phyloP scores from a whole-genome alignment of 352 stramenopile genomes.

The Phytophthora quininea region DNA sequence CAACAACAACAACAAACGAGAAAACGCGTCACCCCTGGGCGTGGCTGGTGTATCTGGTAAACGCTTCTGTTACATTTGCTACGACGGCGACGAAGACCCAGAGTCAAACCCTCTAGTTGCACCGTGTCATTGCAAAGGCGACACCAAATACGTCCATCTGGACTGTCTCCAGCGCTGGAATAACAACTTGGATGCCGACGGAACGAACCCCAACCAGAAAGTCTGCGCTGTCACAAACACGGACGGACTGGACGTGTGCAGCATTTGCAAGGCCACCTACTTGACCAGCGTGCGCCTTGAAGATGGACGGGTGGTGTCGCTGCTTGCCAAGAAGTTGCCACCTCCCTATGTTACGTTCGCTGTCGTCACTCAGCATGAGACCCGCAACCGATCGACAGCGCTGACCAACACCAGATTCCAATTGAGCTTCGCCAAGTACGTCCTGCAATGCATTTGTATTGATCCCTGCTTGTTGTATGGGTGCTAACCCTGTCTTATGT shows the following conservation, averaged over 20 bases:
- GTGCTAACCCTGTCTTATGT: constrained; percentile 15
- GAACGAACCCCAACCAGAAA: constrained; percentile 83
- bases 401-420: constrained; percentile 94
- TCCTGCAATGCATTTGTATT: constrained; percentile 17
- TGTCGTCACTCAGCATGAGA: constrained; percentile 91
- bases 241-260: constrained; percentile 88
- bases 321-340: constrained; percentile 87
- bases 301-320: constrained; percentile 82
- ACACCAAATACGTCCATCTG: constrained; percentile 93
- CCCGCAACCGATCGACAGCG: constrained; percentile 74
- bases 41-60: constrained; percentile 54
- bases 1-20: constrained; percentile 13
- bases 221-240: constrained; percentile 91
- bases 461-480: constrained; percentile 11
- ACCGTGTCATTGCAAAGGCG: constrained; percentile 91
- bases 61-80: constrained; percentile 93
- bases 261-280: constrained; percentile 92
- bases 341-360: constrained; percentile 92
- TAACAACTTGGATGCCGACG: constrained; percentile 84
- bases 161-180: constrained; percentile 94
- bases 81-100: constrained; percentile 88
- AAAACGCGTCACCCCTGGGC: constrained; percentile 44
- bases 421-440: constrained; percentile 90
- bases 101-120: constrained; percentile 89
- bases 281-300: constrained; percentile 89